Percentiles rank a stretch among this genome's conserved stretches.
Conservation (phyloP, 1,284 basidiomycete genomes). For the Pholiota adiposa region DNA sequence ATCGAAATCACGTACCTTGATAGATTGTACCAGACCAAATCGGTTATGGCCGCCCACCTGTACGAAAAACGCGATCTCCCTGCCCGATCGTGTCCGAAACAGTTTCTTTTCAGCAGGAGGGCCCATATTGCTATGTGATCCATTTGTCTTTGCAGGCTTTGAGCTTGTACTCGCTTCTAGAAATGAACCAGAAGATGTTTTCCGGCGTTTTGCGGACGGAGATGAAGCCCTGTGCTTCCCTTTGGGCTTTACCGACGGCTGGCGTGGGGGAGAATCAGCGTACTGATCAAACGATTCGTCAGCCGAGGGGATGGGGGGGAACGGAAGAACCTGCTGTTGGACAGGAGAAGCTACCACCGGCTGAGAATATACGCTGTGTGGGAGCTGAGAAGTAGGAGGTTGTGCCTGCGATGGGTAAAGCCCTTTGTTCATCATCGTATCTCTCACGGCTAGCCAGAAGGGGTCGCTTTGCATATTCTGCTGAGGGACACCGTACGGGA, state of each 20-base stretch:
- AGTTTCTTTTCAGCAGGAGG: constrained; percentile 14
- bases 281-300: background rate
- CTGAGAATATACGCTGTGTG: constrained; percentile 4
- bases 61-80: constrained; percentile 55
- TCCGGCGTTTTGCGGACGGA: constrained; percentile 22
- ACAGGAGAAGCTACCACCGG: constrained; percentile 10
- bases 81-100: constrained; percentile 38
- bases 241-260: constrained; percentile 14
- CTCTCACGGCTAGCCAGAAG: constrained; percentile 25
- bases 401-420: constrained; percentile 3
- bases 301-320: constrained; percentile 9
- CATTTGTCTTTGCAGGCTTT: constrained; percentile 3
- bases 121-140: background rate
- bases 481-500: constrained; percentile 1
- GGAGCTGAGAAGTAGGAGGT: constrained; percentile 8
- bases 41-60: constrained; percentile 59
- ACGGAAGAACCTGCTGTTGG: constrained; percentile 19
- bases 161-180: background rate
- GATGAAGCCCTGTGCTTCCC: constrained; percentile 20
- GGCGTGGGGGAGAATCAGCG: constrained; percentile 7
- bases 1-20: constrained; percentile 53
- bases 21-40: constrained; percentile 45
- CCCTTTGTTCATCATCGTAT: constrained; percentile 25
- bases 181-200: constrained; percentile 14
- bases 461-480: constrained; percentile 14